These are phyloP conservation scores for Xerocomus amazonicus DNA, from an alignment of 1,284 basidiomycete species.

Conservation along the genomic window DNA sequence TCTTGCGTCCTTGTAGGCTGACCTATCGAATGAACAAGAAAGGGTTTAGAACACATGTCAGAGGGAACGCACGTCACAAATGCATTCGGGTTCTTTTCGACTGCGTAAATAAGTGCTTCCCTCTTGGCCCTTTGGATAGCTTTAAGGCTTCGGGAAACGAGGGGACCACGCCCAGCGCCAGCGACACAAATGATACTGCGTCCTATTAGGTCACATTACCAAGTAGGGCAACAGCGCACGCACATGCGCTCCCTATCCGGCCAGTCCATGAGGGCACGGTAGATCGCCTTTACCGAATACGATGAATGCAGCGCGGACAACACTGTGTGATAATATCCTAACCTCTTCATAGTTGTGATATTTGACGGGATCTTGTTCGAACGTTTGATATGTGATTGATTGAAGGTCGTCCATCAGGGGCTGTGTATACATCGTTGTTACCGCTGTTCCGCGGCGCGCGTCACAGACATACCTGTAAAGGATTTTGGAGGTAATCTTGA, in stretches of 20 bases:
- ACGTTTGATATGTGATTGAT: constrained; percentile 94
- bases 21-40: constrained; percentile 20
- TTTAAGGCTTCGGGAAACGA: constrained; percentile 83
- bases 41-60: constrained; percentile 5
- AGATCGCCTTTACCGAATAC: constrained; percentile 61
- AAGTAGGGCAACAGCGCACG: constrained; percentile 17
- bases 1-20: constrained; percentile 80
- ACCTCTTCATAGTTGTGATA: constrained; percentile 95
- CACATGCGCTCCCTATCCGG: constrained; percentile 58
- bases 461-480: constrained; percentile 65
- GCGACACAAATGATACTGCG: constrained; percentile 83
- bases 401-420: constrained; percentile 97
- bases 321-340: constrained; percentile 11
- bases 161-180: constrained; percentile 92
- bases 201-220: constrained; percentile 19
- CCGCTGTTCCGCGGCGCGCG: constrained; percentile 1
- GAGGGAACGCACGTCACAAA: constrained; percentile 74
- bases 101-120: constrained; percentile 74
- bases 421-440: constrained; percentile 38
- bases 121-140: constrained; percentile 73
- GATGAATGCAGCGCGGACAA: constrained; percentile 9
- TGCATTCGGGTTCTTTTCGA: constrained; percentile 96
- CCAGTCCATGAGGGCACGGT: constrained; percentile 74
- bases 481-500: constrained; percentile 94
- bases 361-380: constrained; percentile 97